These are phyloP conservation scores for Starmerella gropengiesseri DNA, from an alignment of 805 yeast species.

Conservation along the genomic window DNA sequence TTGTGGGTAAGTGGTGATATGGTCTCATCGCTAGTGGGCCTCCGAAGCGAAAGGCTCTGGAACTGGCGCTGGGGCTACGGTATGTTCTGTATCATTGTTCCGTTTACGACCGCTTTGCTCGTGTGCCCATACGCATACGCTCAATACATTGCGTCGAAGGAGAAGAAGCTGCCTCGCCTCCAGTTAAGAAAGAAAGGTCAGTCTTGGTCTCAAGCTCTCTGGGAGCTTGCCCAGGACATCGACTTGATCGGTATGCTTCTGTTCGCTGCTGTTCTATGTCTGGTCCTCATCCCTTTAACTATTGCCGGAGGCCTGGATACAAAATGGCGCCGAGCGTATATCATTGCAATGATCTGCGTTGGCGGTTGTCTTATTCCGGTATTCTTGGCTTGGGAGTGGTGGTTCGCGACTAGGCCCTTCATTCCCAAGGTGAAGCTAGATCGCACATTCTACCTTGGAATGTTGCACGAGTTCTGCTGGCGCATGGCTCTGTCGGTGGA, in stretches of 20 bases:
- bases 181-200: constrained; percentile 21
- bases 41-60: neutral
- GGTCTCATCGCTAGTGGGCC: constrained; percentile 16
- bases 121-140: constrained; percentile 45
- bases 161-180: constrained; percentile 26
- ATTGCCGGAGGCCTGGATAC: constrained; percentile 53
- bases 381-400: constrained; percentile 47
- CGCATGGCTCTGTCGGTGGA: constrained; percentile 58
- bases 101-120: constrained; percentile 50
- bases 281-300: constrained; percentile 61
- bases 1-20: constrained; percentile 64
- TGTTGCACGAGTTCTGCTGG: constrained; percentile 45
- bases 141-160: constrained; percentile 41
- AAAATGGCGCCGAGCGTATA: constrained; percentile 49
- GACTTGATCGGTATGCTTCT: constrained; percentile 55
- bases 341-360: constrained; percentile 58
- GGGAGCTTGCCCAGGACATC: constrained; percentile 42
- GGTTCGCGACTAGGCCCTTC: constrained; percentile 36
- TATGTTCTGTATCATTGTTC: constrained; percentile 70
- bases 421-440: constrained; percentile 46
- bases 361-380: constrained; percentile 52
- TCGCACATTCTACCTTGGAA: constrained; percentile 58
- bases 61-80: constrained; percentile 67
- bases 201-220: constrained; percentile 26
- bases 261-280: constrained; percentile 46